Conservation (phyloP, 73 alveolate genomes). For the Effrenium voratum region DNA sequence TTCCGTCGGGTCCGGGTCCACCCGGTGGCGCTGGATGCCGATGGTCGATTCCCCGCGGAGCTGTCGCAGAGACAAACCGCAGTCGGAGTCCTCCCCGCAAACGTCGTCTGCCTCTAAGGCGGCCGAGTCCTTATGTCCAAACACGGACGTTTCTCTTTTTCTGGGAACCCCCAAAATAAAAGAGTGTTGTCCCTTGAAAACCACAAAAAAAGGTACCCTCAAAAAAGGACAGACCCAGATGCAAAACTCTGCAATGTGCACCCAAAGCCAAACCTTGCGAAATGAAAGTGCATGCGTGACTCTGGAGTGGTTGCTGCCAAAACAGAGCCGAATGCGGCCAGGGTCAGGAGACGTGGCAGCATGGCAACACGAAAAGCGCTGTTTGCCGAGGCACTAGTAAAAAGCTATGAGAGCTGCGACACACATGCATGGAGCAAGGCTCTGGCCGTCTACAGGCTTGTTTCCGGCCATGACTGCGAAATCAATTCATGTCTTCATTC, state of each 20-base stretch:
- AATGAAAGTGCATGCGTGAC: not conserved
- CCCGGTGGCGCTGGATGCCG: not conserved
- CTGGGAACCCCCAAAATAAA: not conserved
- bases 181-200: not conserved
- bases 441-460: too few species aligned
- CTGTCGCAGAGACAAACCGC: conserved; percentile 27
- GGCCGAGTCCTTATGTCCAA: not conserved
- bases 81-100: not conserved
- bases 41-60: not conserved
- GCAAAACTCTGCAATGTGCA: not conserved
- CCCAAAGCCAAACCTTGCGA: not conserved
- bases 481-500: too few species aligned
- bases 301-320: not conserved
- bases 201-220: not conserved
- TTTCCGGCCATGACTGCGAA: too few species aligned
- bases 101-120: conserved; percentile 2
- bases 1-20: not conserved
- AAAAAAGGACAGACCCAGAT: not conserved
- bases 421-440: too few species aligned
- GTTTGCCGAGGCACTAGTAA: not conserved
- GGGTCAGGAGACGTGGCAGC: not conserved
- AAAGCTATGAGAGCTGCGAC: too few species aligned
- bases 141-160: not conserved
- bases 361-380: not conserved
- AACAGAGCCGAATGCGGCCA: not conserved